A percentile compares a stretch with the other conserved stretches of the same genome.
These are phyloP conservation scores for Calonectria ilicicola DNA, from an alignment of 2,329 filamentous ascomycete genomes.

Conservation along the genomic window DNA sequence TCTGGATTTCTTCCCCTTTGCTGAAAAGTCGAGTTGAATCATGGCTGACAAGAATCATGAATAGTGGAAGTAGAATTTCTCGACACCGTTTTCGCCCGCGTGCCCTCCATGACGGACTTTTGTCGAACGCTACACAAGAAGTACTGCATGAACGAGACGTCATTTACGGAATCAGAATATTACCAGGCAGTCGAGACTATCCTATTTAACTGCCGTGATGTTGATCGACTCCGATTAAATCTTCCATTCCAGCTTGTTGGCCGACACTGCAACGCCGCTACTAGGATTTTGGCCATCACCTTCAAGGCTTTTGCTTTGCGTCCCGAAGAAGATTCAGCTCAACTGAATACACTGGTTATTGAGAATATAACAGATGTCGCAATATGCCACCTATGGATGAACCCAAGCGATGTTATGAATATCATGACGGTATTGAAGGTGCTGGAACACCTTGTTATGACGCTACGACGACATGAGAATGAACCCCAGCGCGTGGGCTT, in stretches of 20 bases:
- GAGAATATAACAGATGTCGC: slow-evolving; percentile 63
- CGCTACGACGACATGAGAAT: slow-evolving; percentile 58
- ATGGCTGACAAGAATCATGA: slow-evolving; percentile 26
- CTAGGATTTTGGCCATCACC: slow-evolving; percentile 64
- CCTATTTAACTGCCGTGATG: slow-evolving; percentile 57
- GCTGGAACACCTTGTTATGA: slow-evolving; percentile 60
- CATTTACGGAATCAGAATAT: slow-evolving; percentile 64
- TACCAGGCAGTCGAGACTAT: slow-evolving; percentile 54
- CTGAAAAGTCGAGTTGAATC: neutral
- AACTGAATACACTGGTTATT: slow-evolving; percentile 59
- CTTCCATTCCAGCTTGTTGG: slow-evolving; percentile 65
- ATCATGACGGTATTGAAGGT: slow-evolving; percentile 56
- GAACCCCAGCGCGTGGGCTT: slow-evolving; percentile 47
- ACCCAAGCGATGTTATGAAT: slow-evolving; percentile 63
- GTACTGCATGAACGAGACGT: slow-evolving; percentile 61
- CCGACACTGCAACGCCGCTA: slow-evolving; percentile 58
- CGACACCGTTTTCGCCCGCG: slow-evolving; percentile 56
- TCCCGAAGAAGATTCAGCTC: slow-evolving; percentile 56
- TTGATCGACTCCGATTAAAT: slow-evolving; percentile 61
- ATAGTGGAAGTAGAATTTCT: slow-evolving; percentile 64
- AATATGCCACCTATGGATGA: slow-evolving; percentile 61
- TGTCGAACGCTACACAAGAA: slow-evolving; percentile 56
- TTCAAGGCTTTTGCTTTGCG: slow-evolving; percentile 61
- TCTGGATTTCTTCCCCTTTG: neutral
- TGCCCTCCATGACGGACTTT: slow-evolving; percentile 60